Evolutionary conservation across 306 rosid species (phyloP).

Genomic region (Inga leiocalycina): DNA sequence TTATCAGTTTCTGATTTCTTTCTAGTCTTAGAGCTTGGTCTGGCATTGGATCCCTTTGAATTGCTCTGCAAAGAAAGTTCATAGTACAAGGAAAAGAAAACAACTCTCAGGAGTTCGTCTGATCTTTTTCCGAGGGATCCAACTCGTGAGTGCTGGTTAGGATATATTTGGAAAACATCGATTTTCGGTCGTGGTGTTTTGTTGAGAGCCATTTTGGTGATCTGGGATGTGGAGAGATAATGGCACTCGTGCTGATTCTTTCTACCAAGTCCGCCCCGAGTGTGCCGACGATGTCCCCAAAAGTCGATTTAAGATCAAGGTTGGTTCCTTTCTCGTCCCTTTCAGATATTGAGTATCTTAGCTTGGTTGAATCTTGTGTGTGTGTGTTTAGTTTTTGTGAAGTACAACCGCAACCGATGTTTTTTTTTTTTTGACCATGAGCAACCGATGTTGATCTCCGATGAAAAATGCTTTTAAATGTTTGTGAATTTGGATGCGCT

Average conservation of each 20-base stretch:
- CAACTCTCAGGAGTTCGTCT: conserved; percentile 40
- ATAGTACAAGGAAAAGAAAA: conserved; percentile 25
- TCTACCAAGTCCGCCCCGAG: conserved; percentile 87
- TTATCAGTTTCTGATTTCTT: not conserved
- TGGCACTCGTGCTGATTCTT: conserved; percentile 93
- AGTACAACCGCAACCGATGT: not conserved
- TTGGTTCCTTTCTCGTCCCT: conserved; percentile 5
- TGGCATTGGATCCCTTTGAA: conserved; percentile 50
- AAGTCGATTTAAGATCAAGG: conserved; percentile 88
- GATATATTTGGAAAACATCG: conserved; percentile 8
- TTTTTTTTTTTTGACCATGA: no score
- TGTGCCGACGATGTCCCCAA: conserved; percentile 84
- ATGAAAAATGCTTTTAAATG: conserved; percentile 25
- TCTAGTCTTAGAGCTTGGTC: conserved; percentile 40
- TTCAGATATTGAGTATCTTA: conserved; percentile 11
- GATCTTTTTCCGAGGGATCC: conserved; percentile 53
- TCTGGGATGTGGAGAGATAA: conserved; percentile 88
- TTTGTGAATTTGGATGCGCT: conserved; percentile 26
- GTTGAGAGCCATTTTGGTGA: conserved; percentile 18
- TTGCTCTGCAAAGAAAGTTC: conserved; percentile 33
- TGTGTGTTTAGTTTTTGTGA: not conserved
- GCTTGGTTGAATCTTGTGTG: conserved; percentile 16
- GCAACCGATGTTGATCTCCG: not conserved
- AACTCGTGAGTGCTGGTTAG: conserved; percentile 24
- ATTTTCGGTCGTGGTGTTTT: not conserved